Base-by-base conservation (phyloP, 176 grass and related monocot genomes). In the Lolium rigidum region DNA sequence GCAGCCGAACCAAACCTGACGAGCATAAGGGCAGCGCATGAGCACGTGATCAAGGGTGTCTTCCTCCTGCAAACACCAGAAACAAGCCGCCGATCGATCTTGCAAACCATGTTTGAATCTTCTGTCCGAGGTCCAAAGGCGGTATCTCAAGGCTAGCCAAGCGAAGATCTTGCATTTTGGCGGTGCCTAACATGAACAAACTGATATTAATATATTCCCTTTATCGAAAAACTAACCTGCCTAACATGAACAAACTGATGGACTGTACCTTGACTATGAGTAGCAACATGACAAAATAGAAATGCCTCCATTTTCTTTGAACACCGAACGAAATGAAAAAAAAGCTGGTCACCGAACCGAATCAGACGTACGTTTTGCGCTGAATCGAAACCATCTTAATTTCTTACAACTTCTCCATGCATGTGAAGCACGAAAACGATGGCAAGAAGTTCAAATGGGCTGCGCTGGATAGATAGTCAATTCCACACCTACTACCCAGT, bases 381-480 rank as follows among this genome's bases (percentile, higher is more conserved):
- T 70, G 80, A 55, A 82, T 69, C 5, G 18, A 7, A 5, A 67
- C 44, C 6, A 35, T 67, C 78, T 0, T 63, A 35, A 5, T 65
- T 74, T 17, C 43, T 49, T 25, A 37, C 3, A 50, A 50, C 60
- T 51, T 80, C 61, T 18, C 43, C 60, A 66, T 7, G 78, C 21
- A 47, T 4, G 59, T 3, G 21, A 49, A 50, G 61, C 15, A 35
- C 2, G 61, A 28, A 51, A 64, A 81, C 2, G 56, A 39, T 12
- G 39, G 15, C 21, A 62, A 77, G 31, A 77, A 64, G 78, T 46
- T 63, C 15, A n/a, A 63, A 81, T 7, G 79, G 61, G 51, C 41
- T 37, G 6, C 54, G 35, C 49, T 62, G 55, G 39, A 39, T 17
- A 26, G 21, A 39, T 17, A 26, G 65, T 70, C 80, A 82, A 54